These are phyloP conservation scores for Colletotrichum simmondsii DNA, from an alignment of 2,329 filamentous ascomycete species.

Conservation along the genomic window DNA sequence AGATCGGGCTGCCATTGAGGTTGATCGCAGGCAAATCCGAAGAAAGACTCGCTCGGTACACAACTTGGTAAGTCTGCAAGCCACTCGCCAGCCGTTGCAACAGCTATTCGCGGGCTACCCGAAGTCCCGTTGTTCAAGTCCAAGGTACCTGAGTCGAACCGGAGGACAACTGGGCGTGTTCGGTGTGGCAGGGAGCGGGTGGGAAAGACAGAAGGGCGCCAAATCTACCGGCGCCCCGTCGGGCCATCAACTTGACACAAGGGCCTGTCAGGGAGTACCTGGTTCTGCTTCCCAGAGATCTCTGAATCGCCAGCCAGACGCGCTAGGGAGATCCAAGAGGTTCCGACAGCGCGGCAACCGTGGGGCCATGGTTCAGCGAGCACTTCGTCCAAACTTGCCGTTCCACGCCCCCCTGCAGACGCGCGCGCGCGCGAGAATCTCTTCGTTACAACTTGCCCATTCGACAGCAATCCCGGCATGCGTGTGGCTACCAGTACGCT, in stretches of 20 bases:
- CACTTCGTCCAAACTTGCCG: slow-evolving; percentile 32
- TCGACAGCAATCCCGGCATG: background rate
- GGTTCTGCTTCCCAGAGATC: slow-evolving; percentile 17
- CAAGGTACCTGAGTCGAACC: slow-evolving; percentile 13
- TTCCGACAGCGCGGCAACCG: slow-evolving; percentile 33
- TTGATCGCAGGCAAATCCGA: background rate
- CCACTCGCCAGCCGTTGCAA: background rate
- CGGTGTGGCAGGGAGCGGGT: background rate
- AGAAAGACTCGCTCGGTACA: background rate
- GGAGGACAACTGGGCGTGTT: background rate
- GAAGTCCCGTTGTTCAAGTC: slow-evolving; percentile 12
- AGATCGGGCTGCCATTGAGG: background rate
- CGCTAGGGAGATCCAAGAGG: slow-evolving; percentile 20
- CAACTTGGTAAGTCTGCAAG: background rate
- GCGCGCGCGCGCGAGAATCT: slow-evolving; percentile 2
- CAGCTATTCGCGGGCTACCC: slow-evolving; percentile 4
- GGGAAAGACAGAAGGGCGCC: slow-evolving; percentile 2
- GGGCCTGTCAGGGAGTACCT: slow-evolving; percentile 7
- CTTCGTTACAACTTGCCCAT: slow-evolving; percentile 26
- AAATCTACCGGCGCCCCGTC: slow-evolving; percentile 28
- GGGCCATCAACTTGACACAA: slow-evolving; percentile 26
- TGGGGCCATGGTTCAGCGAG: slow-evolving; percentile 17
- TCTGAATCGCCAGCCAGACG: slow-evolving; percentile 26
- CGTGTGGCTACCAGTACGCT: background rate
- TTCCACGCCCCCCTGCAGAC: background rate